Evolutionary conservation across 306 rosid species (phyloP).

Genomic region (Rosa rugosa): DNA sequence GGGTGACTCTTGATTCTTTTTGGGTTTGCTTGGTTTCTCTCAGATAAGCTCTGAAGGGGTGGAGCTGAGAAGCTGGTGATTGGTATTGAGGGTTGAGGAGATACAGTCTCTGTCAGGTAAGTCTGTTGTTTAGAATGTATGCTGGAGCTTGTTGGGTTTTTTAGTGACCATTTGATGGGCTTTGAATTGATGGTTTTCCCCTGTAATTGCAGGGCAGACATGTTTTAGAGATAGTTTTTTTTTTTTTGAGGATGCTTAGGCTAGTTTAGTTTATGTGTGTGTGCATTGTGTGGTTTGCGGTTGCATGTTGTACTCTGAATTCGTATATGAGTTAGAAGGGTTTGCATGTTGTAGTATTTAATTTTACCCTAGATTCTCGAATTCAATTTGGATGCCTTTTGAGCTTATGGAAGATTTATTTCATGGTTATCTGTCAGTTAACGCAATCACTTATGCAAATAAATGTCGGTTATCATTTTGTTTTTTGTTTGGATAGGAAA

Average conservation of each 20-base stretch:
- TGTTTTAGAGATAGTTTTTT: neutral
- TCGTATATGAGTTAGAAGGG: neutral
- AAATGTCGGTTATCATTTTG: neutral
- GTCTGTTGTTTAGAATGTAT: neutral
- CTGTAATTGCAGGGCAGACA: neutral
- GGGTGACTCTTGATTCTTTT: neutral
- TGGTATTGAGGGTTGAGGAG: neutral
- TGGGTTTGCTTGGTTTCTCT: neutral
- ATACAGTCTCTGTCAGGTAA: neutral
- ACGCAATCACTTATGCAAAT: neutral
- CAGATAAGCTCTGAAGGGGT: neutral
- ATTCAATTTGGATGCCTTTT: neutral
- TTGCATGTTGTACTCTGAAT: neutral
- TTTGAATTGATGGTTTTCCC: neutral
- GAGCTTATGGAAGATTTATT: neutral
- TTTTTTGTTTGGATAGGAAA: neutral
- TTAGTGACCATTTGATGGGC: neutral
- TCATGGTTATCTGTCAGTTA: neutral
- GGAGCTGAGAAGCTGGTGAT: neutral
- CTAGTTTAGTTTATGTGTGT: neutral
- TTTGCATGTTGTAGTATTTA: neutral
- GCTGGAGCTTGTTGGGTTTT: neutral
- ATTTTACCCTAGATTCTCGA: neutral
- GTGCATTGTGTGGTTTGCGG: neutral
- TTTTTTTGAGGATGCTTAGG: neutral